phyloP scores from a whole-genome alignment of 805 yeast species.

The Wickerhamomyces pijperi region DNA sequence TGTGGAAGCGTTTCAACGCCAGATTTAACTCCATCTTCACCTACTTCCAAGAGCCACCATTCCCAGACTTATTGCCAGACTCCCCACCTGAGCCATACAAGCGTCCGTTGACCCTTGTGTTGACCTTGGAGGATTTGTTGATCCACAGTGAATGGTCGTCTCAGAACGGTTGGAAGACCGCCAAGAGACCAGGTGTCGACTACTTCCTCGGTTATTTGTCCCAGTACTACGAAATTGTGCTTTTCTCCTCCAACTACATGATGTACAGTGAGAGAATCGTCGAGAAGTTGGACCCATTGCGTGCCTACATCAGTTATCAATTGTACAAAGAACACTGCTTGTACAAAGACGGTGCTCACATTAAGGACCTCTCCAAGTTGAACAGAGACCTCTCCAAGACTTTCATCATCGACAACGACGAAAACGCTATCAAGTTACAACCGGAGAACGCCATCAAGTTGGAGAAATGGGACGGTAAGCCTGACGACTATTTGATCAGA shows the following conservation, averaged over 20 bases:
- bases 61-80: slow-evolving; percentile 87
- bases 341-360: slow-evolving; percentile 76
- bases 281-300: slow-evolving; percentile 85
- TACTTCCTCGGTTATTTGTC: slow-evolving; percentile 91
- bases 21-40: slow-evolving; percentile 69
- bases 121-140: slow-evolving; percentile 81
- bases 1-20: slow-evolving; percentile 58
- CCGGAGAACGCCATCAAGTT: slow-evolving; percentile 90
- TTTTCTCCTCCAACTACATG: slow-evolving; percentile 78
- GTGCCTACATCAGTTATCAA: slow-evolving; percentile 78
- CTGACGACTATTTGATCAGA: slow-evolving; percentile 69
- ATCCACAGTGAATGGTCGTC: slow-evolving; percentile 89
- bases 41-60: slow-evolving; percentile 87
- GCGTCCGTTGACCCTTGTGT: slow-evolving; percentile 82
- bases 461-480: slow-evolving; percentile 76
- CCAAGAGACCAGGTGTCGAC: slow-evolving; percentile 97
- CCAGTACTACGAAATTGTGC: slow-evolving; percentile 90
- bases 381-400: slow-evolving; percentile 85
- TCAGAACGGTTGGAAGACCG: slow-evolving; percentile 94
- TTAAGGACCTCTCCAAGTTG: slow-evolving; percentile 82
- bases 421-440: slow-evolving; percentile 64
- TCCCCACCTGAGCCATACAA: slow-evolving; percentile 84
- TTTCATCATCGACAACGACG: slow-evolving; percentile 68
- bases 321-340: slow-evolving; percentile 81
- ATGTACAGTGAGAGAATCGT: slow-evolving; percentile 78